These are phyloP conservation scores for Aspergillus campestris DNA, from an alignment of 495 filamentous ascomycete genomes.

Conservation along the genomic window DNA sequence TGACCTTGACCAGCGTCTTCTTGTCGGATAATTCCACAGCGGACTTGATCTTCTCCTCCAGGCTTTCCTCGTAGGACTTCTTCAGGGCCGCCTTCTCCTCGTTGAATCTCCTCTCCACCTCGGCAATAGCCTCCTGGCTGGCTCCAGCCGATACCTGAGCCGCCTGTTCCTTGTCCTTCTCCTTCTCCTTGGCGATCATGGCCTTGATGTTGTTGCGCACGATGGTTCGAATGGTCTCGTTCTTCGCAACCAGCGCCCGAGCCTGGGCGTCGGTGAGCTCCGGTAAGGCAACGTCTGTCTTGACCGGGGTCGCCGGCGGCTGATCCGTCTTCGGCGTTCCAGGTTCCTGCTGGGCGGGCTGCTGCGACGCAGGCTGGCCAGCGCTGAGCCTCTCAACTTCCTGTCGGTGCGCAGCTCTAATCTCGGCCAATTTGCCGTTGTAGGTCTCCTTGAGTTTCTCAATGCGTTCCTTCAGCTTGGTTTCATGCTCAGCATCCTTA, in stretches of 20 bases:
- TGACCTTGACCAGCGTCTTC: slow-evolving; percentile 61
- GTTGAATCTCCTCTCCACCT: slow-evolving; percentile 42
- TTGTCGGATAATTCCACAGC: slow-evolving; percentile 44
- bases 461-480: slow-evolving; percentile 55
- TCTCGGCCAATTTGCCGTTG: slow-evolving; percentile 60
- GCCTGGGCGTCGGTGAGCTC: slow-evolving; percentile 52
- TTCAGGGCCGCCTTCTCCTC: slow-evolving; percentile 56
- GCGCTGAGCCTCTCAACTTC: slow-evolving; percentile 56
- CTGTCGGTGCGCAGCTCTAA: slow-evolving; percentile 44
- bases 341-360: slow-evolving; percentile 41
- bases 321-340: slow-evolving; percentile 21
- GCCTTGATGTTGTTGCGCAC: slow-evolving; percentile 58
- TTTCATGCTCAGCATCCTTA: slow-evolving; percentile 39
- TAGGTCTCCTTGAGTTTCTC: slow-evolving; percentile 66
- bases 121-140: slow-evolving; percentile 22
- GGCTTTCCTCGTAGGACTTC: slow-evolving; percentile 38
- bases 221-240: slow-evolving; percentile 56
- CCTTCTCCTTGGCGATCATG: slow-evolving; percentile 47
- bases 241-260: slow-evolving; percentile 53
- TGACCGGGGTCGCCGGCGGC: slow-evolving; percentile 30
- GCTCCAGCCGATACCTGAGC: slow-evolving; percentile 15
- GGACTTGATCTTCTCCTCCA: slow-evolving; percentile 36
- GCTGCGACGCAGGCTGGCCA: slow-evolving; percentile 36
- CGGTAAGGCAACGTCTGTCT: slow-evolving; percentile 21
- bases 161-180: slow-evolving; percentile 46